Conservation (phyloP, 495 filamentous ascomycete species). For the Penicillium canescens region DNA sequence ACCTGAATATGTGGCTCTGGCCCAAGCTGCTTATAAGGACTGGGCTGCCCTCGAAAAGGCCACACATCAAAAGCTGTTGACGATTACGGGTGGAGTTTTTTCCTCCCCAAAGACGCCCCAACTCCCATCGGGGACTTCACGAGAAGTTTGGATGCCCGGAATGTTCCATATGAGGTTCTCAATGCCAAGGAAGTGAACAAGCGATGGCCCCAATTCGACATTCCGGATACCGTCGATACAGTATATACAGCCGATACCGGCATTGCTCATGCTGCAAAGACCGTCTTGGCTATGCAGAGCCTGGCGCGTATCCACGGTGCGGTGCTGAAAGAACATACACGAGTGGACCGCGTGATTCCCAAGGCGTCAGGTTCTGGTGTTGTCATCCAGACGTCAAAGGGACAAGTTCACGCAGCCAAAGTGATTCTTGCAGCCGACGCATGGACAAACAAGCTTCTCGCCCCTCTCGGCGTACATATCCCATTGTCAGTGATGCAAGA, state of each 20-base stretch:
- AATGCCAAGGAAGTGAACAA: slow-evolving; percentile 23
- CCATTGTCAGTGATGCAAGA: slow-evolving; percentile 32
- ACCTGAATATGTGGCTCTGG: slow-evolving; percentile 15
- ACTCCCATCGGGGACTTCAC: slow-evolving; percentile 13
- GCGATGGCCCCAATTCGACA: slow-evolving; percentile 29
- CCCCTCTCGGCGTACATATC: slow-evolving; percentile 24
- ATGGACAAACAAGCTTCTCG: slow-evolving; percentile 31
- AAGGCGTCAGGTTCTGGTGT: slow-evolving; percentile 10
- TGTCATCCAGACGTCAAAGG: slow-evolving; percentile 26
- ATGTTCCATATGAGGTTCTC: slow-evolving; percentile 27
- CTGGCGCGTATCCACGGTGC: slow-evolving; percentile 23
- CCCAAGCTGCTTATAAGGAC: slow-evolving; percentile 17
- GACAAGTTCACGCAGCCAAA: slow-evolving; percentile 21
- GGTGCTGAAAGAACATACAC: slow-evolving; percentile 23
- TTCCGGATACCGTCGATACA: slow-evolving; percentile 23
- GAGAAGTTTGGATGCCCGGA: slow-evolving; percentile 12
- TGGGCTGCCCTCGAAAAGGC: slow-evolving; percentile 17
- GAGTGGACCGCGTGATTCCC: slow-evolving; percentile 23
- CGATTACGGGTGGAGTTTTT: slow-evolving; percentile 19
- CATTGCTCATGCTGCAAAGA: slow-evolving; percentile 26
- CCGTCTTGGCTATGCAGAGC: slow-evolving; percentile 22
- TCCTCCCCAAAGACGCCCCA: slow-evolving; percentile 21
- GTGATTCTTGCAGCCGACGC: slow-evolving; percentile 30
- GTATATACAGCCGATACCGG: slow-evolving; percentile 28
- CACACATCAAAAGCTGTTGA: slow-evolving; percentile 14